Percentiles rank a stretch among this genome's conserved stretches.
Conservation (phyloP, 129 eudicot genomes). For the Flaveria robusta region DNA sequence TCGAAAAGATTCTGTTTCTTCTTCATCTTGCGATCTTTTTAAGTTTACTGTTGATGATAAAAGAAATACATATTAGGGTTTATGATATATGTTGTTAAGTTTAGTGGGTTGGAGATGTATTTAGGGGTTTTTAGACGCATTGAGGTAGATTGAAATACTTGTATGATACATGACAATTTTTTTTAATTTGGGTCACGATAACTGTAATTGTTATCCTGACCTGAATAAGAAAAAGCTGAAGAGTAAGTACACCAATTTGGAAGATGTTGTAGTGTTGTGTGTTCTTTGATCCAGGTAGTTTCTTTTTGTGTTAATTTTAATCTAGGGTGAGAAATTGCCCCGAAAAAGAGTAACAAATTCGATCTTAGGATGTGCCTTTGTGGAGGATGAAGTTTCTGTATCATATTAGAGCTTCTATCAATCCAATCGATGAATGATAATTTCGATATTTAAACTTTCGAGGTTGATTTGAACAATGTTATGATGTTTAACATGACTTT, state of each 20-base stretch:
- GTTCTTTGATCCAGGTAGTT: background rate
- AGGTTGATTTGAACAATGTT: background rate
- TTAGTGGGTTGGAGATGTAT: background rate
- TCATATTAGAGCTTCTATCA: constrained; percentile 21
- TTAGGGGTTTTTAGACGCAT: constrained; percentile 26
- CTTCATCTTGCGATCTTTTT: constrained; percentile 30
- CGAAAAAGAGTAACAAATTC: constrained; percentile 17
- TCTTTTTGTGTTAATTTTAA: background rate
- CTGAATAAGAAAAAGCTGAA: constrained; percentile 22
- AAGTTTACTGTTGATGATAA: constrained; percentile 35
- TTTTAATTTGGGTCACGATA: background rate
- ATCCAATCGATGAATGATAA: background rate
- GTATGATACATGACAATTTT: background rate
- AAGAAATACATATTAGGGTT: constrained; percentile 44
- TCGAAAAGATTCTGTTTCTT: constrained; percentile 23
- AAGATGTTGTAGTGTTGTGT: background rate
- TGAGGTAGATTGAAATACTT: constrained; percentile 13
- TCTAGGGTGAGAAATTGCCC: background rate
- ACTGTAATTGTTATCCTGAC: constrained; percentile 1
- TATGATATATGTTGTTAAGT: constrained; percentile 4
- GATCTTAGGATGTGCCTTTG: background rate
- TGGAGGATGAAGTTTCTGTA: constrained; percentile 17
- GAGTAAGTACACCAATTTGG: constrained; percentile 5
- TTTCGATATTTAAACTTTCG: background rate
- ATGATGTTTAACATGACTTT: constrained; percentile 15